These are phyloP conservation scores for Erigeron canadensis DNA, from an alignment of 129 eudicot genomes.

Conservation along the genomic window DNA sequence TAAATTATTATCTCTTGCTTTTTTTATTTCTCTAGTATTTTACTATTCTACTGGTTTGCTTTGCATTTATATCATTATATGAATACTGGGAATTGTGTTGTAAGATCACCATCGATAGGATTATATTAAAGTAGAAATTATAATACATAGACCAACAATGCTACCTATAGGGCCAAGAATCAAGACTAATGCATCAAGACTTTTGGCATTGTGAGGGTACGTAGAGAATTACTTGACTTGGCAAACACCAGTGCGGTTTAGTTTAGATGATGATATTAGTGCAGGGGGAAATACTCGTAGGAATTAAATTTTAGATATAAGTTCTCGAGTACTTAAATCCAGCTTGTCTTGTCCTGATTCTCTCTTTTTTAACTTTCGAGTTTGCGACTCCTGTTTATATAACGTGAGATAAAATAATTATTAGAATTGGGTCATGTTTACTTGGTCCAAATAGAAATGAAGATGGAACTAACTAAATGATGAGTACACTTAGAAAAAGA, in stretches of 20 bases:
- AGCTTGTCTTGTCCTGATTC: not conserved
- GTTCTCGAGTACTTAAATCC: not conserved
- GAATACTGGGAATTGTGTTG: not conserved
- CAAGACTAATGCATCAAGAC: too few species aligned
- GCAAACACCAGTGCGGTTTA: not conserved
- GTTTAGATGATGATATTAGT: not conserved
- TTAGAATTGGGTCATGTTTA: slow-evolving; percentile 9
- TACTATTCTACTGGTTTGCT: not conserved
- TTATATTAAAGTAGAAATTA: too few species aligned
- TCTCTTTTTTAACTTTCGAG: not conserved
- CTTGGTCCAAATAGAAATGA: not conserved
- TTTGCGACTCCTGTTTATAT: not conserved
- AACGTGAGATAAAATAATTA: not conserved
- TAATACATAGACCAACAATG: too few species aligned
- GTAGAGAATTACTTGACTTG: too few species aligned
- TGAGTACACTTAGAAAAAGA: too few species aligned
- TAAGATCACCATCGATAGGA: not conserved
- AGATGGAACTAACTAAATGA: not conserved
- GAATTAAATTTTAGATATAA: not conserved
- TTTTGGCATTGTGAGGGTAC: too few species aligned
- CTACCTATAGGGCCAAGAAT: too few species aligned
- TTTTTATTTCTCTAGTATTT: not conserved
- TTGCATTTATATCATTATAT: not conserved
- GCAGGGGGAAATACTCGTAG: not conserved
- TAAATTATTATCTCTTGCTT: slow-evolving; percentile 27